Base-by-base conservation (phyloP, 202 grass and related monocot genomes). In the Eragrostis tef region DNA sequence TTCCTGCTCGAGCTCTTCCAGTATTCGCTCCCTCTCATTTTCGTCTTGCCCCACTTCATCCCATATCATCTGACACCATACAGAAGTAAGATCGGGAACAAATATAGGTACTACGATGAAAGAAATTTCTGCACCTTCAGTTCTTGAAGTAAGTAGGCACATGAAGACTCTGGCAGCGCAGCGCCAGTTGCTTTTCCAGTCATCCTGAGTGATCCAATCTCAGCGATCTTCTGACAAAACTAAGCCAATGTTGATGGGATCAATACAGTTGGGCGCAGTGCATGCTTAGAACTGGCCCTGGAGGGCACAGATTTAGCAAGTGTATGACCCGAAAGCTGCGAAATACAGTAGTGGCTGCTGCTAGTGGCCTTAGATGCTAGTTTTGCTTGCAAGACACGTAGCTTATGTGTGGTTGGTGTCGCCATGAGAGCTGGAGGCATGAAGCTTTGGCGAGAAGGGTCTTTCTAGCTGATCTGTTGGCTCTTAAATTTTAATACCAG, bases 321-420 rank as follows among this genome's bases (percentile, higher is more conserved):
- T 64, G 81, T 87, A 29, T 77, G 67, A 71, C 60, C 68, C 63
- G 64, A 85, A 82, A 79, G 69, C 49, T 88, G 64, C 46, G 46
- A 79, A 89, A 87, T 71, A 67, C 68, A 49, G 67, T 65, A 86
- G 75, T 91, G 88, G 81, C 81, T 70, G 71, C 85, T 87, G 89
- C 27, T 64, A 87, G 83, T 89, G 88, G 94, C 79, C 87, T 89
- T 94, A 81, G 91, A 89, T 89, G 88, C 77, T 84, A 74, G 88
- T 91, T 91, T 98, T 98, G 94, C 94, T 90, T 98, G 81, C 86
- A 94, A 98, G 94, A 91, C 92, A 98, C 90, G 92, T 87, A 93
- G 86, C 73, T 84, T 62, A 86, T 82, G 70, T 77, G 72, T 91
- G 86, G 90, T 92, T 77, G 94, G 86, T 94, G 90, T 74, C 51